Base-by-base conservation (phyloP, 1,284 basidiomycete genomes). In the Boletus mariae region DNA sequence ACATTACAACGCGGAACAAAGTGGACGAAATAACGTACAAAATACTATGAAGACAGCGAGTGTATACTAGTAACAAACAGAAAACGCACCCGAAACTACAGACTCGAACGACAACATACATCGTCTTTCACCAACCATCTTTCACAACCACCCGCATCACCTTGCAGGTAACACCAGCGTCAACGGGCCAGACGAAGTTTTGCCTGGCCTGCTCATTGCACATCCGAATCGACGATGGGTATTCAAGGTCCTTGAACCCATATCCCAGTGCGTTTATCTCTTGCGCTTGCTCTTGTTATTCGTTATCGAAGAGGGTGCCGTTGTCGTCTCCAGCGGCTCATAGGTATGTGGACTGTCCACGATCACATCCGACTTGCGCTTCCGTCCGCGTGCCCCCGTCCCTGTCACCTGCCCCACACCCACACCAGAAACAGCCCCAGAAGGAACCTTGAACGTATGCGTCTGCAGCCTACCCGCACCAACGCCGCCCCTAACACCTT, bases 311-410 rank as follows among this genome's bases (percentile, higher is more conserved):
- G 57, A 12, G 5, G 44, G 3, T 12, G 28, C 17, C 17, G 49
- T 8, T 4, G 42, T 25, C 37, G 28, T 15, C 17, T 49, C 56
- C 12, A 38, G 56, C 34, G 40, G 4, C n/a, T 9, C 45, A 38
- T 53, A 38, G 11, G 23, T 5, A 29, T 55, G 40, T 7, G 45
- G 47, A 11, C 66, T 57, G 28, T 74, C 71, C 37, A 58, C 56
- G 12, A 60, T 52, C 49, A 66, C 66, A 20, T 80, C 76, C 37
- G 76, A 79, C 64, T 80, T 79, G 57, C 80, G 75, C 60, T 82
- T 82, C 59, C 70, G 63, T 38, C 66, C 65, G 0, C 68, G 61
- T 9, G 51, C 5, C 8, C 44, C 47, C 23, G 35, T 34, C 25
- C 31, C 9, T 11, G 31, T 37, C 35, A n/a, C n/a, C 35, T 6